Evolutionary conservation across 352 stramenopile genomes (phyloP).

Genomic region (Globisporangium emineosum): DNA sequence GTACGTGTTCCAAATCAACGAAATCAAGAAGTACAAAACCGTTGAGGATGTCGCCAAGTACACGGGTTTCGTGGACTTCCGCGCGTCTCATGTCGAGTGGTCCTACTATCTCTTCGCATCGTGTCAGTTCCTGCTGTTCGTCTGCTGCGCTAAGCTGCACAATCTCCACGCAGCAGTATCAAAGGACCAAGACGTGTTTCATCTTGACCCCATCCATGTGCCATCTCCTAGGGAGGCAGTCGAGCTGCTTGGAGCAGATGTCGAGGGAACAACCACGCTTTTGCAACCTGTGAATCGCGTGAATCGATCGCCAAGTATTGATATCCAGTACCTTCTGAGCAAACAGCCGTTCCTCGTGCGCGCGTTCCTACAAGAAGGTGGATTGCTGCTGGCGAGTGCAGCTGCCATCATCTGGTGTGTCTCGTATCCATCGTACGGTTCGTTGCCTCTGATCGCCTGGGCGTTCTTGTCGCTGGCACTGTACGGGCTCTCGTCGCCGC

Average conservation of each 20-base stretch:
- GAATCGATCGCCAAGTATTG: slow-evolving; percentile 22
- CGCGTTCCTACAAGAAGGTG: slow-evolving; percentile 67
- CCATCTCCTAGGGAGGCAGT: slow-evolving; percentile 12
- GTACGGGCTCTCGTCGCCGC: slow-evolving; percentile 55
- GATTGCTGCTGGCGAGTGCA: slow-evolving; percentile 59
- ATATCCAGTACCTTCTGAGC: slow-evolving; percentile 52
- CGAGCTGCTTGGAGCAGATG: slow-evolving; percentile 9
- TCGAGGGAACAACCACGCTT: slow-evolving; percentile 9
- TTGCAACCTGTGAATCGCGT: slow-evolving; percentile 20
- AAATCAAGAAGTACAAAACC: slow-evolving; percentile 30
- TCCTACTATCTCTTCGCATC: slow-evolving; percentile 67
- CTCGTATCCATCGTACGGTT: slow-evolving; percentile 82
- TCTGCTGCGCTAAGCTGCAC: slow-evolving; percentile 59
- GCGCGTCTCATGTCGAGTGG: slow-evolving; percentile 36
- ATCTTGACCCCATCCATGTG: background rate
- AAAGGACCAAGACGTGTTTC: slow-evolving; percentile 19
- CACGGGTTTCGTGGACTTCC: slow-evolving; percentile 59
- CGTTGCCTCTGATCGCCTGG: slow-evolving; percentile 54
- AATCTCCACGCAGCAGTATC: slow-evolving; percentile 40
- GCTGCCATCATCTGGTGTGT: slow-evolving; percentile 74
- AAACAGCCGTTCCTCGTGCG: slow-evolving; percentile 62
- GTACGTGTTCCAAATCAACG: slow-evolving; percentile 53
- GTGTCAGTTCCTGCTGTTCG: slow-evolving; percentile 57
- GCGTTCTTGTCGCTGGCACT: slow-evolving; percentile 65
- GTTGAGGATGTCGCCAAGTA: slow-evolving; percentile 45